phyloP scores from a whole-genome alignment of 331 rosid genomes.

The Acacia pycnantha region DNA sequence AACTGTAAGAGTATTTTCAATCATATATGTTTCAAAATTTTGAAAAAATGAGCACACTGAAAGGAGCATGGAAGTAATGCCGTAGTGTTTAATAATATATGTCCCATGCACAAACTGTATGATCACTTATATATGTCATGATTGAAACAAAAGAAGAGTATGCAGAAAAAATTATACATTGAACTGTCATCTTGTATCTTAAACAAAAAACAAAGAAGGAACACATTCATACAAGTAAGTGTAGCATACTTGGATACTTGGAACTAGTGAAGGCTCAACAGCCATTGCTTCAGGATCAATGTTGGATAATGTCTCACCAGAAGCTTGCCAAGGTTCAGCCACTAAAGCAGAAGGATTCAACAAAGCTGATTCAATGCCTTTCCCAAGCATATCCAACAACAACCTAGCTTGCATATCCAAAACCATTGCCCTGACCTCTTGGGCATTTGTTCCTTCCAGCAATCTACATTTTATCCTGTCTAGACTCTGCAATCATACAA shows the following conservation, averaged over 20 bases:
- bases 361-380: constrained; percentile 93
- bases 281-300: constrained; percentile 80
- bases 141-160: background rate
- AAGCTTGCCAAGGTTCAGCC: constrained; percentile 81
- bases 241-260: constrained; percentile 68
- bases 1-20: background rate
- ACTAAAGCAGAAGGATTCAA: constrained; percentile 78
- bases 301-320: constrained; percentile 62
- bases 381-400: constrained; percentile 95
- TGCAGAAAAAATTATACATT: constrained; percentile 9
- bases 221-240: constrained; percentile 16
- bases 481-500: constrained; percentile 66
- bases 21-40: constrained; percentile 23
- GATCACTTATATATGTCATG: background rate
- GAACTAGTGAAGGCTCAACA: constrained; percentile 74
- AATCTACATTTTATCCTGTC: constrained; percentile 95
- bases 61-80: background rate
- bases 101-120: background rate
- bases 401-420: constrained; percentile 98
- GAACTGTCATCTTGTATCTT: background rate
- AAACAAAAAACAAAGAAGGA: constrained; percentile 10
- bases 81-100: background rate
- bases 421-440: constrained; percentile 96
- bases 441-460: constrained; percentile 92
- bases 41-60: constrained; percentile 10